A percentile compares a stretch with the other conserved stretches of the same genome.
Evolutionary conservation across 768 basidiomycete genomes (phyloP).

Genomic region (Collybiopsis luxurians): DNA sequence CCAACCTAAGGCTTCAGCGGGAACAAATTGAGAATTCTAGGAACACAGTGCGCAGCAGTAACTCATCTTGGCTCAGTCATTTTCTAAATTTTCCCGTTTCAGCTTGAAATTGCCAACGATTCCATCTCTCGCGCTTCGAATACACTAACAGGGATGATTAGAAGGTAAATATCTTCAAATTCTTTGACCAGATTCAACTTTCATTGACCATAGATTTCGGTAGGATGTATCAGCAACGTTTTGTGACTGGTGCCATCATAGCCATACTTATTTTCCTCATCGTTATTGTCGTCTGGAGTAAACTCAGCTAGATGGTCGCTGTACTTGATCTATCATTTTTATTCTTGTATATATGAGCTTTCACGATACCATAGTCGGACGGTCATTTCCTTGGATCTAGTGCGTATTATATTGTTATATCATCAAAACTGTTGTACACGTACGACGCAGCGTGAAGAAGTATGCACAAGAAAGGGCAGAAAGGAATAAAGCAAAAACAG

Average conservation of each 20-base stretch:
- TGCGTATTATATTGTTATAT: slow-evolving; percentile 6
- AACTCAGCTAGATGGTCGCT: slow-evolving; percentile 41
- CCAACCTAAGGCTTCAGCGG: slow-evolving; percentile 80
- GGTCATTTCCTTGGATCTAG: background rate
- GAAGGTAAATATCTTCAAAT: slow-evolving; percentile 60
- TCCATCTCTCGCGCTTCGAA: slow-evolving; percentile 90
- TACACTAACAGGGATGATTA: slow-evolving; percentile 94
- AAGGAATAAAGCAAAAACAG: background rate
- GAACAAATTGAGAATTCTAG: slow-evolving; percentile 94
- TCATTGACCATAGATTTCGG: slow-evolving; percentile 28
- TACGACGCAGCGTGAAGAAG: slow-evolving; percentile 1
- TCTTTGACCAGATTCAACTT: slow-evolving; percentile 10
- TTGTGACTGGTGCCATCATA: slow-evolving; percentile 85
- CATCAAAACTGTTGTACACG: slow-evolving; percentile 4
- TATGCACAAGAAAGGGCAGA: slow-evolving; percentile 3
- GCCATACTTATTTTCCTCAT: slow-evolving; percentile 83
- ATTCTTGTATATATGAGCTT: slow-evolving; percentile 2
- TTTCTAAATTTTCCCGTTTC: slow-evolving; percentile 3
- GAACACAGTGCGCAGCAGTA: slow-evolving; percentile 62
- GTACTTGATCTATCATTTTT: slow-evolving; percentile 17
- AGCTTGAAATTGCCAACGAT: slow-evolving; percentile 85
- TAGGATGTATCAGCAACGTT: slow-evolving; percentile 97
- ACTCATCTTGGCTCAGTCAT: background rate
- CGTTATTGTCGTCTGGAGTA: slow-evolving; percentile 76
- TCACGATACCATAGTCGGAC: background rate